Conservation (phyloP, 2,329 filamentous ascomycete species). For the Colletotrichum nymphaeae region DNA sequence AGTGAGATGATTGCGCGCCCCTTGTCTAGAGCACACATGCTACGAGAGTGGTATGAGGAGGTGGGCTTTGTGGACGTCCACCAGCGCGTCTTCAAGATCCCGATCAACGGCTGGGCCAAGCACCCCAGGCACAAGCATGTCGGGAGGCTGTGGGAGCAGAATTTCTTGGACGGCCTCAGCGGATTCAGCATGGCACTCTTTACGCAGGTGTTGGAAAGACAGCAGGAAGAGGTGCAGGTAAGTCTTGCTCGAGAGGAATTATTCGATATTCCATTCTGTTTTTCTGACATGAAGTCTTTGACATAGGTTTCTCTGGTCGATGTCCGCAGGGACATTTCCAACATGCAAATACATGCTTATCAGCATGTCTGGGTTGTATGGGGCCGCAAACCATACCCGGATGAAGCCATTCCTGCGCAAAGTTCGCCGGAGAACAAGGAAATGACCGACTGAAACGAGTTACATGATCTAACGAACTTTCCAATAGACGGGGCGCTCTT, state of each 20-base stretch:
- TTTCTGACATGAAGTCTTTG: no score
- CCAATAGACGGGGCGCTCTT: not conserved
- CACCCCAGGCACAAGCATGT: conserved; percentile 55
- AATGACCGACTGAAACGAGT: not conserved
- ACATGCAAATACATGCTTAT: conserved; percentile 61
- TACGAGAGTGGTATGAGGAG: conserved; percentile 53
- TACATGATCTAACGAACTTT: conserved; percentile 12
- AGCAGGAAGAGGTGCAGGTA: conserved; percentile 62
- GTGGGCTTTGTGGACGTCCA: conserved; percentile 68
- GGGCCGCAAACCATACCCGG: conserved; percentile 59
- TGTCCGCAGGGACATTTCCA: conserved; percentile 58
- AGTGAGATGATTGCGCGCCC: conserved; percentile 51
- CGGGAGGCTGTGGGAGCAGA: conserved; percentile 58
- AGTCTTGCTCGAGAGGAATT: conserved; percentile 22
- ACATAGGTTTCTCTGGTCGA: conserved; percentile 59
- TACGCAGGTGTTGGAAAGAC: conserved; percentile 53
- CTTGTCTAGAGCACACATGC: conserved; percentile 46
- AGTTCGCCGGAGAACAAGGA: not conserved
- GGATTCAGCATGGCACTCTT: conserved; percentile 56
- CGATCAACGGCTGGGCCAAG: conserved; percentile 65
- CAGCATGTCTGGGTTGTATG: conserved; percentile 61
- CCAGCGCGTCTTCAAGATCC: conserved; percentile 64
- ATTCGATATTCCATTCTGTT: no score
- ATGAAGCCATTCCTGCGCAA: conserved; percentile 40
- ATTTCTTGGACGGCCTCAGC: conserved; percentile 55